Evolutionary conservation across 352 stramenopile genomes (phyloP).

Genomic region (Peronospora belbahrii): DNA sequence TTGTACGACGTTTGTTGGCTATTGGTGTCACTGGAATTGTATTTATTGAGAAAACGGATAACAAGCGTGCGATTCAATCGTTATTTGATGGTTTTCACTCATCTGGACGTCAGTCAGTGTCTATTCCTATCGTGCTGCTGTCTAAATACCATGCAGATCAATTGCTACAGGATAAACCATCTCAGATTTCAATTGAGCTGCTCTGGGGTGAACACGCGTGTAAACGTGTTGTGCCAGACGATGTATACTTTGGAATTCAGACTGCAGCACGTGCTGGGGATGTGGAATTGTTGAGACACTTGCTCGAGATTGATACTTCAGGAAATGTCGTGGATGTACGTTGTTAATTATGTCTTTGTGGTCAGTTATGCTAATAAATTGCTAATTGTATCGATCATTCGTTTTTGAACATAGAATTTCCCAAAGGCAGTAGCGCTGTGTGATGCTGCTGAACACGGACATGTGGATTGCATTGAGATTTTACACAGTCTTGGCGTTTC

Average conservation of each 20-base stretch:
- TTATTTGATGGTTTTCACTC: constrained; percentile 86
- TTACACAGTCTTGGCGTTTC: constrained; percentile 74
- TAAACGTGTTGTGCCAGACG: constrained; percentile 54
- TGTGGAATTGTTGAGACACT: constrained; percentile 61
- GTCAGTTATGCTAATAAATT: too few species aligned
- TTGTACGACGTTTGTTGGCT: constrained; percentile 61
- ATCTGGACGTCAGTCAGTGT: constrained; percentile 61
- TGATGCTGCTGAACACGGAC: constrained; percentile 70
- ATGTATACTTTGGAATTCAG: constrained; percentile 66
- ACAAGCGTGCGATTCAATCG: constrained; percentile 49
- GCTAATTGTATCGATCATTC: constrained; percentile 6
- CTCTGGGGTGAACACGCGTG: constrained; percentile 64
- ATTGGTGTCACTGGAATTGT: constrained; percentile 61
- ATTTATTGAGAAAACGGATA: constrained; percentile 63
- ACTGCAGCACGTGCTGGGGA: constrained; percentile 66
- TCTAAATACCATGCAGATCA: constrained; percentile 75
- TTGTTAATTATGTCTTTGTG: too few species aligned
- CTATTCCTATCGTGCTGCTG: constrained; percentile 72
- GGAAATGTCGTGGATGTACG: constrained; percentile 53
- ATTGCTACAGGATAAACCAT: constrained; percentile 44
- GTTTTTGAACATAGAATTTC: constrained; percentile 41
- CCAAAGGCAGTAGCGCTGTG: constrained; percentile 71
- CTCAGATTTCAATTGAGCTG: constrained; percentile 57
- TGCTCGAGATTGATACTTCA: constrained; percentile 59
- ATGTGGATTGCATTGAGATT: constrained; percentile 79